Evolutionary conservation across 352 stramenopile species (phyloP).

Genomic region (Pythium insidiosum): DNA sequence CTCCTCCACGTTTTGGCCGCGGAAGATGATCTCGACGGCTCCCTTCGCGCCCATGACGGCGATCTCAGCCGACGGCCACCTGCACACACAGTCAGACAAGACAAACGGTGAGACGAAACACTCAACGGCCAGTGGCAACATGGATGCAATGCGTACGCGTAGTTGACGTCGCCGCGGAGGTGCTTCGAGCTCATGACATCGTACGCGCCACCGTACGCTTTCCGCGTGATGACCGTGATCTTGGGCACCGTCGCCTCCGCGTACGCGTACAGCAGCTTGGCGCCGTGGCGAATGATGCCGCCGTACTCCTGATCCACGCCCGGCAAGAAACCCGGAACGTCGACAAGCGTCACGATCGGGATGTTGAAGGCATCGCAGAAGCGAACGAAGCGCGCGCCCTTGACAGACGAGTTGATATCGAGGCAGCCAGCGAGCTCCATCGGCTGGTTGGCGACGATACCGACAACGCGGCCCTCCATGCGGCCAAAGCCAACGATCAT

Average conservation of each 20-base stretch:
- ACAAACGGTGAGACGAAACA: slow-evolving; percentile 5
- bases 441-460: slow-evolving; percentile 97
- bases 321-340: slow-evolving; percentile 98
- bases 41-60: slow-evolving; percentile 93
- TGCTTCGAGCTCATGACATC: slow-evolving; percentile 99
- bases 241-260: slow-evolving; percentile 98
- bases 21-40: slow-evolving; percentile 98
- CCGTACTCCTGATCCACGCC: slow-evolving; percentile 90
- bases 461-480: slow-evolving; percentile 95
- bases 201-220: slow-evolving; percentile 98
- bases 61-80: slow-evolving; percentile 72
- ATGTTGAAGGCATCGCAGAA: slow-evolving; percentile 99
- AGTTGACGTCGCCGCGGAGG: slow-evolving; percentile 96
- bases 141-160: too few species aligned
- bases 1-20: slow-evolving; percentile 93
- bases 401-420: slow-evolving; percentile 96
- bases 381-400: slow-evolving; percentile 96
- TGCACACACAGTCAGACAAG: slow-evolving; percentile 15
- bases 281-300: slow-evolving; percentile 95
- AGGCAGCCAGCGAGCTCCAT: slow-evolving; percentile 95
- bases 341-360: slow-evolving; percentile 96
- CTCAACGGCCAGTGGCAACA: too few species aligned
- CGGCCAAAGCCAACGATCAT: slow-evolving; percentile 96
- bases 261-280: slow-evolving; percentile 98
- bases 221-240: slow-evolving; percentile 97